Base-by-base conservation (phyloP, 768 basidiomycete genomes). In the Leucocoprinus sp. region DNA sequence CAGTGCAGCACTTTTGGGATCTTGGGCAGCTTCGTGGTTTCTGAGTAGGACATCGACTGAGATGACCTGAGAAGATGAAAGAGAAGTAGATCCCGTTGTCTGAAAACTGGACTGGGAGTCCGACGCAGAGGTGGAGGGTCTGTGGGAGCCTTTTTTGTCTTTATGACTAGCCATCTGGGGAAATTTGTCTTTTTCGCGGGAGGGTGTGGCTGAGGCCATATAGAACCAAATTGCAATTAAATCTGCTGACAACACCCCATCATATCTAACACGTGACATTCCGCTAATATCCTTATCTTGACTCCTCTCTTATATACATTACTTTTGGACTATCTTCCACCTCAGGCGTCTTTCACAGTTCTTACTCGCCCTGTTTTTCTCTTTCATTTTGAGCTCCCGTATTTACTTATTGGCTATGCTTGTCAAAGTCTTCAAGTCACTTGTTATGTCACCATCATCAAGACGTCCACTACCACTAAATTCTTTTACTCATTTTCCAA, bases 1-100 rank as follows among this genome's bases (percentile, higher is more conserved):
- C 22, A 95, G 73, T 2, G 92, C 90, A 27, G 74, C 71, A n/a
- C 64, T 53, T 50, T 64, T 70, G 31, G 80, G 80, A 62, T 81
- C 76, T 37, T 71, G 60, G 0, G 75, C 64, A 17, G 61, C 55
- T 5, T 75, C 69, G 54, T 88, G 73, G 21, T 71, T 61, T 34
- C 70, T 62, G 52, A 89, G 69, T 43, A 85, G 67, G 14, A 68
- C 55, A 2, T 81, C 78, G 41, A 74, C 57, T 4, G 78, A 65
- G 47, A 79, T 61, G 31, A 69, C 57, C 6, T 70, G 61, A 5
- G 71, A 62, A 5, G 62, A 55, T 28, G 62, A 60, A 17, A 64
- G 56, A 0, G 67, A 58, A 11, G 65, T 56, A 8, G 62, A 55
- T 11, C 65, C 48, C n/a, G 61, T 38, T n/a, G 66, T 55, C 6